Evolutionary conservation across 805 yeast species (phyloP).

Genomic region (Saturnispora ahearnii): DNA sequence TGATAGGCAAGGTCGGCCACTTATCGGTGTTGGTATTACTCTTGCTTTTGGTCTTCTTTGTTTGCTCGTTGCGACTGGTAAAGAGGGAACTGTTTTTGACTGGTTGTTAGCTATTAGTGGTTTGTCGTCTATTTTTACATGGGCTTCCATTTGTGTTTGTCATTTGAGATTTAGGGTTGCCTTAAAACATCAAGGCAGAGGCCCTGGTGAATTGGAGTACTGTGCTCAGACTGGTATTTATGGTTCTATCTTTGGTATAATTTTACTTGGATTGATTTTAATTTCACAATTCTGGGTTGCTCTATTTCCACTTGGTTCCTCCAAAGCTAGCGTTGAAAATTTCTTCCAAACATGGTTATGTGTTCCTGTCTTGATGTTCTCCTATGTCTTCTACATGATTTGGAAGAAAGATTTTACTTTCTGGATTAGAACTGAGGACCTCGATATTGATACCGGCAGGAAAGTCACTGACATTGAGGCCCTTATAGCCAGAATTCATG

Average conservation of each 20-base stretch:
- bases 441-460: constrained; percentile 55
- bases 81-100: constrained; percentile 49
- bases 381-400: constrained; percentile 29
- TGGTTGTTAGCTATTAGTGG: constrained; percentile 75
- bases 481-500: constrained; percentile 39
- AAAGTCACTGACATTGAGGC: constrained; percentile 44
- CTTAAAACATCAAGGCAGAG: constrained; percentile 54
- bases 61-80: constrained; percentile 51
- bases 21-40: constrained; percentile 51
- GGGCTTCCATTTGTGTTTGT: constrained; percentile 65
- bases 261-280: constrained; percentile 50
- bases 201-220: constrained; percentile 58
- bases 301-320: constrained; percentile 47
- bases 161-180: constrained; percentile 68
- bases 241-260: constrained; percentile 58
- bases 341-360: constrained; percentile 65
- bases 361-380: constrained; percentile 48
- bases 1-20: constrained; percentile 71
- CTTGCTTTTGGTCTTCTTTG: constrained; percentile 48
- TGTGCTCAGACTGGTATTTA: constrained; percentile 56
- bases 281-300: constrained; percentile 80
- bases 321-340: constrained; percentile 41
- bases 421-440: constrained; percentile 36
- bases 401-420: constrained; percentile 38
- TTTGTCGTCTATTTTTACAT: constrained; percentile 62